These are phyloP conservation scores for Zangia roseola DNA, from an alignment of 768 basidiomycete genomes.

Conservation along the genomic window DNA sequence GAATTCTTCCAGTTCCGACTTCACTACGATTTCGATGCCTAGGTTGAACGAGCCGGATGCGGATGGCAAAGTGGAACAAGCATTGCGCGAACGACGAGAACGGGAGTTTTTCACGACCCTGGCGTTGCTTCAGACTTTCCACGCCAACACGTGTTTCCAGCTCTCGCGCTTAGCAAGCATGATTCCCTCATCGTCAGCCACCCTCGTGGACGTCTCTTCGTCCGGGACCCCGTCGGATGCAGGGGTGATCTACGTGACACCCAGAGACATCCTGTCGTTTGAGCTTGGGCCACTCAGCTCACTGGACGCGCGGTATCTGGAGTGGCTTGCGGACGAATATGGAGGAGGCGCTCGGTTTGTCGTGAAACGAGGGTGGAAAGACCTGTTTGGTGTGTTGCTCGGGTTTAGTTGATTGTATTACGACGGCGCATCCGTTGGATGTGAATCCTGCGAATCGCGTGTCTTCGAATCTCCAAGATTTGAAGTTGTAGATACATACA, in stretches of 20 bases:
- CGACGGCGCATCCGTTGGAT: too few relatives aligned
- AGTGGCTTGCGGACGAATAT: constrained; percentile 74
- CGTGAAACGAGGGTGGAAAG: constrained; percentile 47
- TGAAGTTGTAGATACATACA: neutral
- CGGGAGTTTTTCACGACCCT: constrained; percentile 47
- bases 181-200: constrained; percentile 11
- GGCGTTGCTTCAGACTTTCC: constrained; percentile 65
- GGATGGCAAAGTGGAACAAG: constrained; percentile 9
- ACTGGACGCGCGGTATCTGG: constrained; percentile 70
- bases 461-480: neutral
- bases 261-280: constrained; percentile 64
- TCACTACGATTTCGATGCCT: constrained; percentile 15
- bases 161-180: constrained; percentile 42
- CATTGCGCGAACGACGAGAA: constrained; percentile 29
- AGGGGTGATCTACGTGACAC: constrained; percentile 46
- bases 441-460: too few relatives aligned
- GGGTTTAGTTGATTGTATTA: constrained; percentile 35
- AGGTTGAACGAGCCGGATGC: constrained; percentile 30
- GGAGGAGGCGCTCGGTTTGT: constrained; percentile 41
- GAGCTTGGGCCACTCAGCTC: constrained; percentile 74
- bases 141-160: constrained; percentile 61
- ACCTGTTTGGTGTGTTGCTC: constrained; percentile 43
- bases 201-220: neutral
- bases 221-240: constrained; percentile 9
- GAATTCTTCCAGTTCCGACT: constrained; percentile 29